Base-by-base conservation (phyloP, 257 asterid species). In the Solanum sitiens region DNA sequence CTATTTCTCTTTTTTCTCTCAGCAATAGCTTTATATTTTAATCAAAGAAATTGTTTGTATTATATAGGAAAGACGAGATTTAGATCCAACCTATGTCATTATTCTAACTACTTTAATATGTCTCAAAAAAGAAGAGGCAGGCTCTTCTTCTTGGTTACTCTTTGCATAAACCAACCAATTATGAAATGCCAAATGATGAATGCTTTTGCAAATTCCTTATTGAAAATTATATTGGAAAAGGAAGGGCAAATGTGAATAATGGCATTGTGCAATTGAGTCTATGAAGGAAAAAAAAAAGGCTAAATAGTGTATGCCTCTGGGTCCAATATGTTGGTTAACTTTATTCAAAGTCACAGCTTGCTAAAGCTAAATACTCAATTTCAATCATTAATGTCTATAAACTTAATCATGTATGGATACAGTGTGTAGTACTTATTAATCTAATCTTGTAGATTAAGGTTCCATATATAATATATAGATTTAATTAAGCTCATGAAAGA, bases 261-360 rank as follows among this genome's bases (percentile, higher is more conserved):
- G 33, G 70, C 87, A 89, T 61, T 89, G 72, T 63, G 45, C 63
- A 84, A 89, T 47, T 74, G 86, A 89, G 91, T 80, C 77, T 80
- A 87, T 14, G 72, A 79, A 50, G 63, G 32, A 11, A 71, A 85
- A 44, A 74, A 20, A 71, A 85, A 44, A 15, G 45, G 59, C 25
- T 47, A 42, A 56, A 25, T 63, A 83, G 53, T 9, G 83, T 53
- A 25, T 44, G 83, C 32, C 68, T 75, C 40, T 86, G 88, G 91
- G 93, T 86, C 91, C 91, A 73, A 83, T 84, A 27, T 89, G 91
- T 88, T 87, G 89, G 87, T 87, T 83, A 87, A 86, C 87, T 90
- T 83, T 84, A 21, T 86, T 75, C 77, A 47, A 83, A 84, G 45
- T 42, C 67, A 30, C n/a, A 67, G 18, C 39, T 50, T 47, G 85